phyloP scores from a whole-genome alignment of 768 basidiomycete species.

The Boletus tylopilopsis region DNA sequence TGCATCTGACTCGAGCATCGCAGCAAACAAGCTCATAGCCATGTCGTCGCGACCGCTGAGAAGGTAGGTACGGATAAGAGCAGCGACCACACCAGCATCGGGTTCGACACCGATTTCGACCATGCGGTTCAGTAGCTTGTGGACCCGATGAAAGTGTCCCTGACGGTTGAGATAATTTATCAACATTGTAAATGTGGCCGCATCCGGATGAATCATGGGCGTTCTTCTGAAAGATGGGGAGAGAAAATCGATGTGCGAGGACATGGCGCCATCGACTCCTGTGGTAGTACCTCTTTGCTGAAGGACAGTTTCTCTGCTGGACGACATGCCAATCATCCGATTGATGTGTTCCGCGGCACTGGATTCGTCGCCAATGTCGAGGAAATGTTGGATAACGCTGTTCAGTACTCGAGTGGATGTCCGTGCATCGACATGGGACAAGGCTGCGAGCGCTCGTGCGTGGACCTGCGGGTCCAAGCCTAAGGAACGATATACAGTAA shows the following conservation, averaged over 20 bases:
- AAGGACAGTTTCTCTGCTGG: constrained; percentile 20
- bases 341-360: constrained; percentile 47
- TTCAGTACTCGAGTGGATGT: constrained; percentile 60
- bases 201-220: constrained; percentile 41
- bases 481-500: constrained; percentile 53
- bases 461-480: constrained; percentile 57
- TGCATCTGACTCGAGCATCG: constrained; percentile 37
- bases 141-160: constrained; percentile 42
- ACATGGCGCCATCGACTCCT: constrained; percentile 28
- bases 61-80: constrained; percentile 58
- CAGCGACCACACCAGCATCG: constrained; percentile 44
- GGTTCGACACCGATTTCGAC: constrained; percentile 37
- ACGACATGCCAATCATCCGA: constrained; percentile 46
- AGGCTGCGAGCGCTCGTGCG: constrained; percentile 43
- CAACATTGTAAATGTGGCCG: constrained; percentile 59
- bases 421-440: constrained; percentile 38
- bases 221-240: background rate
- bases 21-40: constrained; percentile 51
- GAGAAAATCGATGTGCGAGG: constrained; percentile 1
- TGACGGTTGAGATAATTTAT: constrained; percentile 51
- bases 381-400: constrained; percentile 56
- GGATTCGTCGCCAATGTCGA: constrained; percentile 51
- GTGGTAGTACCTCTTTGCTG: constrained; percentile 25
- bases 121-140: constrained; percentile 49
- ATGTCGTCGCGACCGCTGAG: constrained; percentile 40